Base-by-base conservation (phyloP, 2,329 filamentous ascomycete species). In the Aureobasidium sp. region DNA sequence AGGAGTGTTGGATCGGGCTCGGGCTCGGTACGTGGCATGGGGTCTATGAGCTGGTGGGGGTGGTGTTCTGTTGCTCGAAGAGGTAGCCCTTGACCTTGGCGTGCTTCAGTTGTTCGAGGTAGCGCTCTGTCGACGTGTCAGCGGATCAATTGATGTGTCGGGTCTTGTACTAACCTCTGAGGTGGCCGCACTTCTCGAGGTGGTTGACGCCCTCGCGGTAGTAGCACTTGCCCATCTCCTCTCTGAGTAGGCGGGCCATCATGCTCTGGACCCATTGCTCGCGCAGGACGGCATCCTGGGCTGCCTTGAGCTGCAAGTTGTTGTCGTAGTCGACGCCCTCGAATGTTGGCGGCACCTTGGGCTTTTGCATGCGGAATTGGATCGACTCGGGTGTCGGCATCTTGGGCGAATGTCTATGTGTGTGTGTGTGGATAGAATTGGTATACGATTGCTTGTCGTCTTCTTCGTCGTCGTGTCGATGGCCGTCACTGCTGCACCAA, bases 241-340 rank as follows among this genome's bases (percentile, higher is more conserved):
- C 88, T 66, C 88, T 81, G 61, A 94, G 88, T 65, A 94, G 78
- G 64, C 90, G 82, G 62, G 88, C 88, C 90, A 92, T 94, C 90
- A 94, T 94, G 74, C 87, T 86, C 74, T 85, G 86, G 63, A 94
- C 89, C 90, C 90, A 94, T 79, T 94, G 90, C 78, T 94, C 90
- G 65, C 89, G 83, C 69, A 94, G 84, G 62, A 94, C 83, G 66
- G 89, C 83, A 74, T 94, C 90, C 74, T 93, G 89, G 59, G 90
- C 90, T 64, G 86, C 85, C 80, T 93, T 94, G 73, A 94, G 81
- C 68, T 85, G 84, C 73, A 84, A 85, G 74, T 86, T 91, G 78
- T 94, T 88, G 67, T 92, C 87, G 79, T 88, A 94, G 79, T 93
- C 87, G 72, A 94, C 90, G 67, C 90, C 90, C 70, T 91, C 89